Percentiles rank a stretch among this genome's conserved stretches.
These are phyloP conservation scores for Cladosporium sp. DNA, from an alignment of 2,329 filamentous ascomycete genomes.

Conservation along the genomic window DNA sequence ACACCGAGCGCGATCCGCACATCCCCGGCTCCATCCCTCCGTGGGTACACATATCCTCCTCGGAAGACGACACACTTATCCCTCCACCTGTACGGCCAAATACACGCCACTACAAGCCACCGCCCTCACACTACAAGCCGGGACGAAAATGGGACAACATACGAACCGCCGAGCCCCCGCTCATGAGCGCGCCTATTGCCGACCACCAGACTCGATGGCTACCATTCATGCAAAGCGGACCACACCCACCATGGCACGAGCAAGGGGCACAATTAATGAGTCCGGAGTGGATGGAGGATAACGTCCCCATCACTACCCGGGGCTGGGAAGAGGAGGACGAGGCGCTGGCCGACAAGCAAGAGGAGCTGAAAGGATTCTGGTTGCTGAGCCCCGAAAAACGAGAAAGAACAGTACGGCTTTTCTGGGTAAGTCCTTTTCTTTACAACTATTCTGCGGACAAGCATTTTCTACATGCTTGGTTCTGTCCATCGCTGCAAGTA, in stretches of 20 bases:
- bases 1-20: conserved; percentile 28
- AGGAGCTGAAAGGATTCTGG: conserved; percentile 52
- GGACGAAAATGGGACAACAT: conserved; percentile 39
- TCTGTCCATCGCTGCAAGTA: conserved; percentile 1
- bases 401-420: conserved; percentile 35
- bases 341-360: conserved; percentile 37
- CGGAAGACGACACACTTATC: conserved; percentile 31
- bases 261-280: conserved; percentile 39
- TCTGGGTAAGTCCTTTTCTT: conserved; percentile 32
- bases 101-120: conserved; percentile 30
- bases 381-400: conserved; percentile 44
- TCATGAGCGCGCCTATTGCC: conserved; percentile 36
- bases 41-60: conserved; percentile 38
- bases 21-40: conserved; percentile 35
- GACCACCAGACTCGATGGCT: conserved; percentile 38
- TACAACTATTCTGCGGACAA: background rate
- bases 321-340: conserved; percentile 58
- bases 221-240: conserved; percentile 39
- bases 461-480: conserved; percentile 9
- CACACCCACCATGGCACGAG: conserved; percentile 34
- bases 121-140: conserved; percentile 33
- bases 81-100: conserved; percentile 28
- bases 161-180: conserved; percentile 36
- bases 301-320: conserved; percentile 48
- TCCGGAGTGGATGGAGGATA: conserved; percentile 50